These are phyloP conservation scores for Magnusiomyces suaveolens DNA, from an alignment of 1,139 yeast species.

Conservation along the genomic window DNA sequence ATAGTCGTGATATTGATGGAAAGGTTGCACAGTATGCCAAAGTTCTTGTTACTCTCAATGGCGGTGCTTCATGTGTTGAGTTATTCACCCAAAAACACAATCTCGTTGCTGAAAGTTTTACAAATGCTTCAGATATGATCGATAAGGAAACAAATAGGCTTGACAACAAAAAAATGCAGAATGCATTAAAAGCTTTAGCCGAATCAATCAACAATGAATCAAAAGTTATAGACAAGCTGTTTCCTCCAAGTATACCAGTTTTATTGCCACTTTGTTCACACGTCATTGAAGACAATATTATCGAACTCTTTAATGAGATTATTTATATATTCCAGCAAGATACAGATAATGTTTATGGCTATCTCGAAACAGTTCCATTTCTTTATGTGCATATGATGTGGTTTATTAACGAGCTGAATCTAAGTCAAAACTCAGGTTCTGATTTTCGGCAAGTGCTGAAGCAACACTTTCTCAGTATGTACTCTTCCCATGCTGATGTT, in stretches of 20 bases:
- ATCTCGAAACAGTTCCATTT: slow-evolving; percentile 14
- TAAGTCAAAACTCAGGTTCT: slow-evolving; percentile 3
- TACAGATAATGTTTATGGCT: neutral
- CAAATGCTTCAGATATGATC: slow-evolving; percentile 19
- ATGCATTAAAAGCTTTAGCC: slow-evolving; percentile 29
- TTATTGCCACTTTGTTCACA: slow-evolving; percentile 28
- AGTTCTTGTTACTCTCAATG: slow-evolving; percentile 34
- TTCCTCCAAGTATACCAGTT: slow-evolving; percentile 26
- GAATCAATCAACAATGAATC: slow-evolving; percentile 33
- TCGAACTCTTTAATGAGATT: slow-evolving; percentile 27
- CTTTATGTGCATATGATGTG: slow-evolving; percentile 12
- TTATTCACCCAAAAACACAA: slow-evolving; percentile 40
- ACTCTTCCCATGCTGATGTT: slow-evolving; percentile 9
- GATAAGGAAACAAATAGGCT: slow-evolving; percentile 24
- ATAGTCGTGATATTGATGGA: slow-evolving; percentile 39
- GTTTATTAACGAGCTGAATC: slow-evolving; percentile 13
- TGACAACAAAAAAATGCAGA: slow-evolving; percentile 26
- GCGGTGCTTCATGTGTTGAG: slow-evolving; percentile 38
- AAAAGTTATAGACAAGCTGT: slow-evolving; percentile 32
- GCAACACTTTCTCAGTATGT: slow-evolving; percentile 10
- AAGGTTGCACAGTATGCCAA: slow-evolving; percentile 32
- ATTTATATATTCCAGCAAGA: slow-evolving; percentile 10
- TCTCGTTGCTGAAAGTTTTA: slow-evolving; percentile 26
- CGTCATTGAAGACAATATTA: slow-evolving; percentile 32
- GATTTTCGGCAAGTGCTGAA: slow-evolving; percentile 9